Base-by-base conservation (phyloP, 441 rosid species). In the Euphorbia schlechtendalii region DNA sequence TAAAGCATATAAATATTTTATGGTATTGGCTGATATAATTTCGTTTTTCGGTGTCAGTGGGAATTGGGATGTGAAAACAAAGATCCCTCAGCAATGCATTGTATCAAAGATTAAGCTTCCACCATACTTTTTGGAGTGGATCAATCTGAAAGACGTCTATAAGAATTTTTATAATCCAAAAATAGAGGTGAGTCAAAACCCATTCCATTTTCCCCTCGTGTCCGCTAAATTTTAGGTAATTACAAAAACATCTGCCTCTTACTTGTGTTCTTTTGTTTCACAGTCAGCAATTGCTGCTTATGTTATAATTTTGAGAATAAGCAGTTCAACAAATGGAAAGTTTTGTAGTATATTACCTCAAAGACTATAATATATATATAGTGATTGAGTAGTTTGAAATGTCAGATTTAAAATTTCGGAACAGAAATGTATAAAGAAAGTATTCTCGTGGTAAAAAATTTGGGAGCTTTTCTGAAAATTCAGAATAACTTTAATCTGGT, bases 11-110 rank as follows among this genome's bases (percentile, higher is more conserved):
- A 10, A n/a, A 28, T 34, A 38, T 34, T 32, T 46, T 61, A 18
- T 11, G 3, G 17, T n/a, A 67, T 14, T 56, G 12, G 25, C 76
- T 76, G 69, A 79, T 62, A 25, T 46, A 13, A 66, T 53, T 41
- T 73, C 41, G 1, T 61, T 68, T 32, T 61, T 57, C 72, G 68
- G 12, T 75, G 41, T 55, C 70, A 93, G 98, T 76, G 97, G 98
- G 63, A 88, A 93, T 60, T 93, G 97, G 98, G 98, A 93, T 80
- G 71, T 93, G 84, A 93, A 93, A 79, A 86, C 98, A 53, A 81
- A 86, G 78, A 70, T 93, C 30, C 98, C 97, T 8, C 83, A 82
- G 76, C 98, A 90, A 66, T 93, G 97, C 73, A 34, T 64, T 25
- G 89, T 86, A 54, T 77, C 92, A 3, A 77, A 78, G 68, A 81